These are phyloP conservation scores for Podaxis mareebaensis DNA, from an alignment of 768 basidiomycete species.

Conservation along the genomic window DNA sequence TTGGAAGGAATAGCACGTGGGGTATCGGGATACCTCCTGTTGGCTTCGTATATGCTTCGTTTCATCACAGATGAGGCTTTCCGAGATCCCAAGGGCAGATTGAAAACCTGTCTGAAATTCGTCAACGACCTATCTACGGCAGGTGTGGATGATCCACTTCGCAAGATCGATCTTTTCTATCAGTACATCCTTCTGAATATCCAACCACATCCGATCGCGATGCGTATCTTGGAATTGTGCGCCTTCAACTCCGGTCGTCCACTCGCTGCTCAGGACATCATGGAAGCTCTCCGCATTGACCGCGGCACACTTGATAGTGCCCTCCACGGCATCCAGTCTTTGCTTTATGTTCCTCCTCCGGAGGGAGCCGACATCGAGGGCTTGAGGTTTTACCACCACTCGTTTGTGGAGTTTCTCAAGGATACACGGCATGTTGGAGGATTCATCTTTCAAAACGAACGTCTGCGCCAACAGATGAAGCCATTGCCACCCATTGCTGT, in stretches of 20 bases:
- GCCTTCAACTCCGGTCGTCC: neutral
- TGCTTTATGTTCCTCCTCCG: neutral
- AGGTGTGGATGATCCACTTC: neutral
- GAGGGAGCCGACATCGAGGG: neutral
- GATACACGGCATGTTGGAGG: neutral
- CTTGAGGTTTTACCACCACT: conserved; percentile 1
- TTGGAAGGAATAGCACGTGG: too few species aligned
- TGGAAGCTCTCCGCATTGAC: conserved; percentile 1
- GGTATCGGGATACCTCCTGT: too few species aligned
- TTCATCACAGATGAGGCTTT: too few species aligned
- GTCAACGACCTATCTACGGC: too few species aligned
- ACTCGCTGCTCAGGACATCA: neutral
- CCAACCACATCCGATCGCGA: neutral
- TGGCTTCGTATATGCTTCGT: too few species aligned
- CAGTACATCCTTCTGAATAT: neutral
- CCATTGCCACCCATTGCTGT: too few species aligned
- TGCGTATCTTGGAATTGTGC: neutral
- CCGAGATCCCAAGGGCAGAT: too few species aligned
- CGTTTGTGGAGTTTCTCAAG: neutral
- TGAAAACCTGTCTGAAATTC: too few species aligned
- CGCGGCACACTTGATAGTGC: neutral
- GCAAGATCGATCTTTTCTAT: neutral
- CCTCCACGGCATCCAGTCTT: neutral
- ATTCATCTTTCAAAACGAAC: too few species aligned
- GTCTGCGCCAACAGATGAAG: too few species aligned